A percentile compares a stretch with the other conserved stretches of the same genome.
phyloP scores from a whole-genome alignment of 1,139 yeast genomes.

The Citeromyces siamensis region DNA sequence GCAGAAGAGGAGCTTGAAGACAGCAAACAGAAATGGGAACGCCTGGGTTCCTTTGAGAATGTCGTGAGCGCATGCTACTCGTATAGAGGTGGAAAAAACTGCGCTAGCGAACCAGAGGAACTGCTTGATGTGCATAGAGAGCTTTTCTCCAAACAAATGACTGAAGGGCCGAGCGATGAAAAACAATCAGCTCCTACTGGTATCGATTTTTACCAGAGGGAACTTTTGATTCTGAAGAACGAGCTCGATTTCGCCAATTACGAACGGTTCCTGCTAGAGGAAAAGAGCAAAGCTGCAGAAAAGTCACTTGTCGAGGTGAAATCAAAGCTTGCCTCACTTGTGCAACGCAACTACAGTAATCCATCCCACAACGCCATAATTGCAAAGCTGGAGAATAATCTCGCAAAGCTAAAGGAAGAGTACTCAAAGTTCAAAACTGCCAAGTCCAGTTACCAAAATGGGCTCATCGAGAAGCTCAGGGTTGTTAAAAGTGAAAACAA shows the following conservation, averaged over 20 bases:
- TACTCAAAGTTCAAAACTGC: conserved; percentile 13
- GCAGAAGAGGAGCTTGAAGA: conserved; percentile 29
- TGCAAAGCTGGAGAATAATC: background rate
- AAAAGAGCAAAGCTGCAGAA: conserved; percentile 16
- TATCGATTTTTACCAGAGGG: conserved; percentile 40
- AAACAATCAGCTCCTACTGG: background rate
- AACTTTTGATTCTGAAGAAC: conserved; percentile 42
- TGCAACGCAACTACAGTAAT: background rate
- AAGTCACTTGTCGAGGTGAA: background rate
- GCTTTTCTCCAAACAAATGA: conserved; percentile 7
- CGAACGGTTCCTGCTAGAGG: conserved; percentile 31
- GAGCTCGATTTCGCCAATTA: conserved; percentile 53
- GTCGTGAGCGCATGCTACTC: conserved; percentile 20
- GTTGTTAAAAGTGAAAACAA: conserved; percentile 17
- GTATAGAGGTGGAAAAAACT: background rate
- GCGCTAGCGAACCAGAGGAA: conserved; percentile 3
- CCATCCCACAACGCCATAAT: background rate
- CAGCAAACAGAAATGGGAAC: conserved; percentile 17
- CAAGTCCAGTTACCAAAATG: conserved; percentile 17
- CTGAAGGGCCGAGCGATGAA: conserved; percentile 6
- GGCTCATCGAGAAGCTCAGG: conserved; percentile 19
- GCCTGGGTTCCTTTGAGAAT: conserved; percentile 19
- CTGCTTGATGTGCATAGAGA: conserved; percentile 10
- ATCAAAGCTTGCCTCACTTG: background rate
- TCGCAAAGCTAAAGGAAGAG: conserved; percentile 10